These are phyloP conservation scores for Fusarium proliferatum DNA, from an alignment of 2,329 filamentous ascomycete species.

Conservation along the genomic window DNA sequence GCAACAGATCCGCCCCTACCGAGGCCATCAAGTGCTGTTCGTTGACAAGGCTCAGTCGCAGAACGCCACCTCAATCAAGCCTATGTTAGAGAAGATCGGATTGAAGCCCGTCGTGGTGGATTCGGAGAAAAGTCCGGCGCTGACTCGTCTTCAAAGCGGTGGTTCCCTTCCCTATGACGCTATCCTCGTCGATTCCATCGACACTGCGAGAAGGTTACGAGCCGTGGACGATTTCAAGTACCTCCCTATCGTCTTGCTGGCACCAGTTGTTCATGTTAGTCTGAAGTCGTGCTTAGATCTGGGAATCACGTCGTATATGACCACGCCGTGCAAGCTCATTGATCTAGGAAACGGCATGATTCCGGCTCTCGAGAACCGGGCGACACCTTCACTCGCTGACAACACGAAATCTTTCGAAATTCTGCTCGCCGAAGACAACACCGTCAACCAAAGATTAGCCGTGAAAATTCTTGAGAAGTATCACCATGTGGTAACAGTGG, in stretches of 20 bases:
- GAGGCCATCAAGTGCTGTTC: slow-evolving; percentile 90
- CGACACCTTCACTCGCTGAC: slow-evolving; percentile 90
- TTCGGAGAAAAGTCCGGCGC: slow-evolving; percentile 74
- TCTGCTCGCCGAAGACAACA: slow-evolving; percentile 94
- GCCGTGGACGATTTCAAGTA: slow-evolving; percentile 97
- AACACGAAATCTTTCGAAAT: slow-evolving; percentile 97
- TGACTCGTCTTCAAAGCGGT: slow-evolving; percentile 63
- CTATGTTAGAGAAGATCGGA: slow-evolving; percentile 82
- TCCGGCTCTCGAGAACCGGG: slow-evolving; percentile 91
- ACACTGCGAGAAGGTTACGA: slow-evolving; percentile 85
- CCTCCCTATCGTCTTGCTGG: slow-evolving; percentile 92
- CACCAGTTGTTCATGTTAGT: slow-evolving; percentile 88
- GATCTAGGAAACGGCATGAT: slow-evolving; percentile 97
- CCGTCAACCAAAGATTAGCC: slow-evolving; percentile 94
- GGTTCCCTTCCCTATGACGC: slow-evolving; percentile 85
- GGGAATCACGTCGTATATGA: slow-evolving; percentile 99
- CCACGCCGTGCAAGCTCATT: slow-evolving; percentile 91
- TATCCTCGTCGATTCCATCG: slow-evolving; percentile 93
- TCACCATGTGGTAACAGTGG: slow-evolving; percentile 90
- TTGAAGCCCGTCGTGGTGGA: slow-evolving; percentile 87
- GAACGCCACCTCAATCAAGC: slow-evolving; percentile 78
- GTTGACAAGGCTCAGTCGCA: slow-evolving; percentile 90
- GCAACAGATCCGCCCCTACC: slow-evolving; percentile 89
- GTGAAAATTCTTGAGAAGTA: slow-evolving; percentile 98
- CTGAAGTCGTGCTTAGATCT: slow-evolving; percentile 94